Evolutionary conservation across 106 monocot species (phyloP).

Genomic region (Amphibolis antarctica): DNA sequence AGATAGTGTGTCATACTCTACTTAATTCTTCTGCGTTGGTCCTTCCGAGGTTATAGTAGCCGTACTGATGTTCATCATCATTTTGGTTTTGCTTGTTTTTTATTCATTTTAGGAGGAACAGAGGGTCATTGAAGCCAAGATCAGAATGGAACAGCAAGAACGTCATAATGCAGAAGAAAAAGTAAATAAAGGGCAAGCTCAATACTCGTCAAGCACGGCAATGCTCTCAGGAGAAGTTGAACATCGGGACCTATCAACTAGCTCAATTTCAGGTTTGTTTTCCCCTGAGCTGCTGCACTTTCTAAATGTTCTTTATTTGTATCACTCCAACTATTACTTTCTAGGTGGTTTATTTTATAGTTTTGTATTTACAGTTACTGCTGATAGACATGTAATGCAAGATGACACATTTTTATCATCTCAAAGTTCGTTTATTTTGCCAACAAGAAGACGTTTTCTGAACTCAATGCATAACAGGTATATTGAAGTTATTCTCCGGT

Average conservation of each 20-base stretch:
- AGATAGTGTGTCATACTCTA: constrained; percentile 43
- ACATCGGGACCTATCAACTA: constrained; percentile 28
- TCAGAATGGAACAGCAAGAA: constrained; percentile 55
- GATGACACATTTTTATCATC: constrained; percentile 31
- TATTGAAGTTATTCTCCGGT: background rate
- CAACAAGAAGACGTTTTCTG: constrained; percentile 17
- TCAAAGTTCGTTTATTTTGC: constrained; percentile 30
- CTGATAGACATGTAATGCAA: constrained; percentile 12
- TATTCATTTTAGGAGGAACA: constrained; percentile 55
- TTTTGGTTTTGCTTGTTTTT: background rate
- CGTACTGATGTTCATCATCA: background rate
- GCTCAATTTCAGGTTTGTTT: constrained; percentile 32
- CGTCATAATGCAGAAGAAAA: constrained; percentile 51
- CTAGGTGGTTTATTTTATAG: background rate
- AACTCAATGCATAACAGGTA: constrained; percentile 43
- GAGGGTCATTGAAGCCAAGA: constrained; percentile 76
- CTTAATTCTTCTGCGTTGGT: background rate
- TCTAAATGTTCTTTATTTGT: background rate
- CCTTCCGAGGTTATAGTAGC: background rate
- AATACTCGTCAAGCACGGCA: constrained; percentile 28
- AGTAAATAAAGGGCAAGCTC: constrained; percentile 32
- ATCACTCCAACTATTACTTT: background rate
- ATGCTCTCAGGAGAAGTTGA: constrained; percentile 28
- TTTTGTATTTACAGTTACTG: constrained; percentile 13
- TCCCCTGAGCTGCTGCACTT: background rate